Evolutionary conservation across 768 basidiomycete species (phyloP).

Genomic region (Megacollybia marginata): DNA sequence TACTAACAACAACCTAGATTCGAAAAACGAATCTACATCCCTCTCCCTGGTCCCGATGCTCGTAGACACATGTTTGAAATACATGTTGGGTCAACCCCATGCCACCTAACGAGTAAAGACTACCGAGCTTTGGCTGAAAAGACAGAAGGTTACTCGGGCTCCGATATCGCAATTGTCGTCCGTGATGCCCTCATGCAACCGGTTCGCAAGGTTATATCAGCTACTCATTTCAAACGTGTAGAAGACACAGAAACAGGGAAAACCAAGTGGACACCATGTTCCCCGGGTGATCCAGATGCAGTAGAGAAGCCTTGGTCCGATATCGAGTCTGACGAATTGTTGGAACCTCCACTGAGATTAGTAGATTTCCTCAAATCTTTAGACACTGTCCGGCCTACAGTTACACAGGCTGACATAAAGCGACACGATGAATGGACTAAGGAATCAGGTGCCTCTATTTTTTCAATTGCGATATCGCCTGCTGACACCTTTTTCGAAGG

Average conservation of each 20-base stretch:
- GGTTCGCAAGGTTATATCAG: slow-evolving; percentile 89
- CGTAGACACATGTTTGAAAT: slow-evolving; percentile 95
- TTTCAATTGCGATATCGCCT: neutral
- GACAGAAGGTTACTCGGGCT: slow-evolving; percentile 93
- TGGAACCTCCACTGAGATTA: slow-evolving; percentile 78
- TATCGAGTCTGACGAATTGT: slow-evolving; percentile 77
- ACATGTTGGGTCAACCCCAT: slow-evolving; percentile 90
- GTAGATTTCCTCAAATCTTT: slow-evolving; percentile 80
- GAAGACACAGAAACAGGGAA: slow-evolving; percentile 16
- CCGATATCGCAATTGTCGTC: slow-evolving; percentile 90
- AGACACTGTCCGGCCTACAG: slow-evolving; percentile 76
- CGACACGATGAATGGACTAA: slow-evolving; percentile 79
- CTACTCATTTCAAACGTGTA: slow-evolving; percentile 86
- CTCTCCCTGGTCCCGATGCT: slow-evolving; percentile 89
- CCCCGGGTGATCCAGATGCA: slow-evolving; percentile 82
- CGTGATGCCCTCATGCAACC: slow-evolving; percentile 99
- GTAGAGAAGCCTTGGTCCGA: slow-evolving; percentile 88
- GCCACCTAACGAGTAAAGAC: slow-evolving; percentile 70
- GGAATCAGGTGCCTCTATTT: slow-evolving; percentile 58
- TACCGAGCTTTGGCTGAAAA: slow-evolving; percentile 73
- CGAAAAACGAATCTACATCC: slow-evolving; percentile 98
- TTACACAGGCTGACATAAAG: slow-evolving; percentile 81
- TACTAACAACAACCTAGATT: slow-evolving; percentile 43
- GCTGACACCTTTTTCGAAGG: no score
- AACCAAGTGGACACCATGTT: slow-evolving; percentile 88